These are phyloP conservation scores for Acacia confusa DNA, from an alignment of 306 rosid species.

Conservation along the genomic window DNA sequence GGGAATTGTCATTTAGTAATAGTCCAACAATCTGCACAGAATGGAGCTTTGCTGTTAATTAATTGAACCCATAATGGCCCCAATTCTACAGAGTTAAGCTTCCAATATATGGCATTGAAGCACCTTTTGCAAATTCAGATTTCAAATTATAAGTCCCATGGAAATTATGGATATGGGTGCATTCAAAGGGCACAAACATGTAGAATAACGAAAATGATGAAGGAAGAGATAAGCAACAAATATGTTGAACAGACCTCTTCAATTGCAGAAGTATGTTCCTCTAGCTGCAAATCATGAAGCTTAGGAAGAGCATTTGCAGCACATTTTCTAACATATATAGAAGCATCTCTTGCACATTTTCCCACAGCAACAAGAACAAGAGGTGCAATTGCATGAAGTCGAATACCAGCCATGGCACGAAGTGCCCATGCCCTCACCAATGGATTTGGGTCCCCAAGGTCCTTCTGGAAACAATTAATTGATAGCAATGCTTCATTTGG, in stretches of 20 bases:
- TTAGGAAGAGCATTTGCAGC: constrained; percentile 98
- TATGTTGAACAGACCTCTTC: constrained; percentile 71
- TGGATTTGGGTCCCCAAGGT: constrained; percentile 80
- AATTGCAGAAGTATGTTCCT: constrained; percentile 64
- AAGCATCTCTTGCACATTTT: constrained; percentile 92
- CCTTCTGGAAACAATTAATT: constrained; percentile 92
- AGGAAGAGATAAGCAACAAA: neutral
- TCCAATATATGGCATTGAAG: constrained; percentile 25
- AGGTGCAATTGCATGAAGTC: constrained; percentile 86
- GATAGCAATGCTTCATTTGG: constrained; percentile 95
- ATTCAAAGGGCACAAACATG: neutral
- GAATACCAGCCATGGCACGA: constrained; percentile 95
- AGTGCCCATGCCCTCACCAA: constrained; percentile 97
- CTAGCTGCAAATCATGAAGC: constrained; percentile 87
- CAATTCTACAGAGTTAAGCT: constrained; percentile 16
- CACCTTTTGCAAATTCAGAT: constrained; percentile 14
- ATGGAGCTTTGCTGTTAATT: constrained; percentile 13
- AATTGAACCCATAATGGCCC: constrained; percentile 22
- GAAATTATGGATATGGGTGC: constrained; percentile 1
- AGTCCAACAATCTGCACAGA: constrained; percentile 72
- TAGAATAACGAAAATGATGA: constrained; percentile 8
- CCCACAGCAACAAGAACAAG: constrained; percentile 87
- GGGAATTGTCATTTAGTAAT: constrained; percentile 78
- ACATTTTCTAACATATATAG: constrained; percentile 87
- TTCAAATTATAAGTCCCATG: constrained; percentile 20